Conservation (phyloP, 2,329 filamentous ascomycete species). For the Monilinia aucupariae region DNA sequence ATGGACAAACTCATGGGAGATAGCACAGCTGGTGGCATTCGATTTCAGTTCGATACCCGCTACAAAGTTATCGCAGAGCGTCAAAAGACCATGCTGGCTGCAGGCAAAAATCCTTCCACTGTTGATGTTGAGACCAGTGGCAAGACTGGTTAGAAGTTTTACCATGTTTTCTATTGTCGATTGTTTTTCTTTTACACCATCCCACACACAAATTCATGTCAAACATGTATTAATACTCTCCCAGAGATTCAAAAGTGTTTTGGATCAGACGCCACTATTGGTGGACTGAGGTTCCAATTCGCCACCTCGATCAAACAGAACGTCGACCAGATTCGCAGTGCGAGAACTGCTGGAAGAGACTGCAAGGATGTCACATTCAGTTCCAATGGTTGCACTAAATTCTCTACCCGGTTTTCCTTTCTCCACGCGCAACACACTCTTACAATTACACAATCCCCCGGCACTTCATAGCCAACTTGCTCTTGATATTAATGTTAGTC, state of each 20-base stretch:
- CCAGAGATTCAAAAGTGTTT: conserved; percentile 20
- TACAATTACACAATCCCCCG: not conserved
- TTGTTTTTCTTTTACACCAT: not conserved
- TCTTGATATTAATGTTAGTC: conserved; percentile 16
- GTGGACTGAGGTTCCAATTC: conserved; percentile 23
- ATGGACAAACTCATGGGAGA: conserved; percentile 20
- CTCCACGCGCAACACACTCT: too few relatives aligned
- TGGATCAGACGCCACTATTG: conserved; percentile 49
- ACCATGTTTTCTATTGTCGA: not conserved
- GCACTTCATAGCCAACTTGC: not conserved
- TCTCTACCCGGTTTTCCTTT: not conserved
- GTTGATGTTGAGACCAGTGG: not conserved
- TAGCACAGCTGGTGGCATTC: conserved; percentile 21
- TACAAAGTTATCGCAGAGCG: conserved; percentile 49
- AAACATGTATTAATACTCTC: conserved; percentile 15
- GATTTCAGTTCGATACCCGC: conserved; percentile 25
- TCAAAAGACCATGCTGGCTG: conserved; percentile 43
- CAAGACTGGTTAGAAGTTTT: conserved; percentile 6
- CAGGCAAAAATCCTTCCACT: conserved; percentile 36
- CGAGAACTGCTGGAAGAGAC: conserved; percentile 32
- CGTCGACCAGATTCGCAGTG: conserved; percentile 35
- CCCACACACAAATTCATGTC: not conserved
- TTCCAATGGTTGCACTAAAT: not conserved
- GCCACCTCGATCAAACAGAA: conserved; percentile 36
- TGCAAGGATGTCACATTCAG: conserved; percentile 20